These are phyloP conservation scores for Arabidopsis lyrata DNA, from an alignment of 441 rosid species.

Conservation along the genomic window DNA sequence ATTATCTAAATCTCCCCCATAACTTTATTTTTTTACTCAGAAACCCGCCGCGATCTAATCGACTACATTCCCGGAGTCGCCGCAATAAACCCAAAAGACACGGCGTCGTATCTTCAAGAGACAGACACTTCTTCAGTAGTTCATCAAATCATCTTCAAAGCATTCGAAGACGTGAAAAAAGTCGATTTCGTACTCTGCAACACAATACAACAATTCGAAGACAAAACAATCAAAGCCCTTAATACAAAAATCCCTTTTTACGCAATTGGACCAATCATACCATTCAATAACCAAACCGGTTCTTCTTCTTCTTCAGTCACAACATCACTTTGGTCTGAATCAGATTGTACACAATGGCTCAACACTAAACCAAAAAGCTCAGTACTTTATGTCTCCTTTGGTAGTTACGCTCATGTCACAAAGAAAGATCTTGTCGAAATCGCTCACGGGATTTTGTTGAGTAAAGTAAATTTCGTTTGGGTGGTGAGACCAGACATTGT, in stretches of 20 bases:
- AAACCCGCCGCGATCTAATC: conserved; percentile 52
- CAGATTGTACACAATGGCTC: conserved; percentile 70
- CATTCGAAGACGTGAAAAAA: conserved; percentile 55
- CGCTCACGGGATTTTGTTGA: conserved; percentile 56
- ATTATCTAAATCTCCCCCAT: background rate
- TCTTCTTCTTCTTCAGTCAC: conserved; percentile 30
- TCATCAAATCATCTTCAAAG: conserved; percentile 54
- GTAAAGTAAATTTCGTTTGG: conserved; percentile 65
- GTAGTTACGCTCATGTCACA: conserved; percentile 57
- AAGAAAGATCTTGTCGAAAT: conserved; percentile 54
- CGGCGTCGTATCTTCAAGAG: conserved; percentile 64
- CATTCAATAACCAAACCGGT: conserved; percentile 46
- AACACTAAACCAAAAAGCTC: conserved; percentile 55
- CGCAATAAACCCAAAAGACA: conserved; percentile 58
- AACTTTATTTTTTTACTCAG: conserved; percentile 4
- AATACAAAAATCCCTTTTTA: conserved; percentile 49
- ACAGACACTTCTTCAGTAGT: conserved; percentile 46
- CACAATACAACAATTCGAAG: conserved; percentile 63
- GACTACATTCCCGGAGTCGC: conserved; percentile 69
- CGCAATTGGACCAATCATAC: conserved; percentile 70
- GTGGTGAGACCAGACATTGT: conserved; percentile 62
- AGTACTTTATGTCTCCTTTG: conserved; percentile 64
- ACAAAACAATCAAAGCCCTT: conserved; percentile 49
- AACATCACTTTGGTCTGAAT: conserved; percentile 70
- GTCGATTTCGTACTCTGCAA: conserved; percentile 66